Evolutionary conservation across 208 protist species (phyloP), one percentile per base, ranked within the genome.

Genomic region (Leishmania tropica): DNA sequence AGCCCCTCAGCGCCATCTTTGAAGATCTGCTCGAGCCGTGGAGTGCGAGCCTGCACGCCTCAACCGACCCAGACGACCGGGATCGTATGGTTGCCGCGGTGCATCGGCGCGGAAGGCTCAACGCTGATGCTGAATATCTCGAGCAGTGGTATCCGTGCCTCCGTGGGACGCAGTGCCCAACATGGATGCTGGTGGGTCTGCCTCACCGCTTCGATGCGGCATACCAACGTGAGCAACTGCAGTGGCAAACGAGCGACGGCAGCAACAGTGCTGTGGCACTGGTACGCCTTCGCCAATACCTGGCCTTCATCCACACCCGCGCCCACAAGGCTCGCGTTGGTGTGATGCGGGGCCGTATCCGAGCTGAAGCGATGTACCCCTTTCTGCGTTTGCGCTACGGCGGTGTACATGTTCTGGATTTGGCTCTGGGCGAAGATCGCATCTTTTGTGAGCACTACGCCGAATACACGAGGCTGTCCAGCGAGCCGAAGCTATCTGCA

Each of bases 1-100:
- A 89, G 73, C 76, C 73, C n/a, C 81, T 94, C 17, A 87, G 85
- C 71, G 62, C 31, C 24, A 51, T 96, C 0, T 81, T 87, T 24
- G 84, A 94, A 71, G 86, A 93, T 67, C 79, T 92, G 78, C 83
- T 89, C 48, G 82, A 81, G 67, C 83, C 86, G 65, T 94, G 81
- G 87, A 84, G 68, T 73, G 45, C 68, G 15, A 94, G 76, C 60
- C 75, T 86, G 47, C 48, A 81, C 65, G 75, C 72, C 11, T 73
- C 10, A 3, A 65, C 58, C 7, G 53, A 53, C 17, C 56, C 58
- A 56, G 71, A 82, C n/a, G 71, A 85, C 78, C 62, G 86, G 6
- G 88, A 92, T 40, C 54, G 74, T 48, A 54, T 84, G 2, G 83
- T 85, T 37, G 88, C 85, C 1, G 85, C 84, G 5, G 79, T 87